Conservation (phyloP, 441 rosid species). For the Populus tomentosa region DNA sequence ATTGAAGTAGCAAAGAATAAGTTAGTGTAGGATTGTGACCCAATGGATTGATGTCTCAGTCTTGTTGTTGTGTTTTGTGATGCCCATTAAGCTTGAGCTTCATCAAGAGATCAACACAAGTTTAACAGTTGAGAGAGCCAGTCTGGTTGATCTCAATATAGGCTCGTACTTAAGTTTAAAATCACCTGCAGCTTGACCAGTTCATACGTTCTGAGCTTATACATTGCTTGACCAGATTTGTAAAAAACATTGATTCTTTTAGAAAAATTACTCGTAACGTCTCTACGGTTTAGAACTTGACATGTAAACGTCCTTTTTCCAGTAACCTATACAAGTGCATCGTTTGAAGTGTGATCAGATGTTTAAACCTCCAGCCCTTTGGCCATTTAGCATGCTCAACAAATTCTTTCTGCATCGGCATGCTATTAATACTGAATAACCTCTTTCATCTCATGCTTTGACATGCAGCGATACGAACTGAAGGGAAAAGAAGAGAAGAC, state of each 20-base stretch:
- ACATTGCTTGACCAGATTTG: not conserved
- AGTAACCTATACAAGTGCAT: not conserved
- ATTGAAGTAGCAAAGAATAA: not conserved
- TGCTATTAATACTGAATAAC: conserved; percentile 4
- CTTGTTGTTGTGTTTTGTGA: not conserved
- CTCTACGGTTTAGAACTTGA: not conserved
- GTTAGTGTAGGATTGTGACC: not conserved
- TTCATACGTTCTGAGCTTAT: not conserved
- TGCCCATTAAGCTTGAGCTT: not conserved
- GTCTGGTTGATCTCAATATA: too few species aligned
- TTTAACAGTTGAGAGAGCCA: too few species aligned
- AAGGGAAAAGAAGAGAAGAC: conserved; percentile 58
- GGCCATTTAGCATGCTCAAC: not conserved
- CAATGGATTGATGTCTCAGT: not conserved
- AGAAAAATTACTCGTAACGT: not conserved
- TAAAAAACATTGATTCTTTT: too few species aligned
- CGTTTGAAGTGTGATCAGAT: not conserved
- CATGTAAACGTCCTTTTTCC: not conserved
- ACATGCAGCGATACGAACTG: conserved; percentile 66
- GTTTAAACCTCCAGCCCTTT: not conserved
- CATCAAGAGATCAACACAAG: not conserved
- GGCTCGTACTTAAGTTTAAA: not conserved
- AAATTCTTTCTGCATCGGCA: not conserved
- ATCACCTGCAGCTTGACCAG: not conserved
- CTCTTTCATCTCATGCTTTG: conserved; percentile 7